phyloP scores from a whole-genome alignment of 2,329 filamentous ascomycete genomes.

The Reticulascus tulasneorum region DNA sequence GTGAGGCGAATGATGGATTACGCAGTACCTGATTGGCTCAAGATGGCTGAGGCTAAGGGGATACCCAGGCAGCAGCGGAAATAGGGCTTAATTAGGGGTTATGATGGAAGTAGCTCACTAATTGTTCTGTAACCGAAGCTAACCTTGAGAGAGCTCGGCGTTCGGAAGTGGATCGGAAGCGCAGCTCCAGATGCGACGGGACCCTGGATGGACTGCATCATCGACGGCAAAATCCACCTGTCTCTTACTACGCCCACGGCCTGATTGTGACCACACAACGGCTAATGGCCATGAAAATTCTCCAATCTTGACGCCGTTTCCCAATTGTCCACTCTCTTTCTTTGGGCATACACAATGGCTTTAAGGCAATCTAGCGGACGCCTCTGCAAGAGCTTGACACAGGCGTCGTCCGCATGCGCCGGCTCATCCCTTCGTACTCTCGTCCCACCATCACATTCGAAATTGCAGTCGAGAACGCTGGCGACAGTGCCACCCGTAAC shows the following conservation, averaged over 20 bases:
- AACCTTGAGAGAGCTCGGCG: too few species aligned
- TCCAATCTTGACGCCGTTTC: too few species aligned
- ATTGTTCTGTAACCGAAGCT: too few species aligned
- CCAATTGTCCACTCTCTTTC: not conserved
- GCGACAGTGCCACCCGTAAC: slow-evolving; percentile 75
- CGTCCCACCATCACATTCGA: slow-evolving; percentile 23
- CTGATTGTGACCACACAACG: too few species aligned
- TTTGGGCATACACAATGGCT: slow-evolving; percentile 30
- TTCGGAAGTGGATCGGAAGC: slow-evolving; percentile 2
- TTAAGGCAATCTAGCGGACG: slow-evolving; percentile 33
- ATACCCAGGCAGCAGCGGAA: slow-evolving; percentile 1
- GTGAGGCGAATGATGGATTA: slow-evolving; percentile 9
- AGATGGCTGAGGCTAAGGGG: accelerated
- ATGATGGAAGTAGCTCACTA: slow-evolving; percentile 5
- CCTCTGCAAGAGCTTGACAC: slow-evolving; percentile 27
- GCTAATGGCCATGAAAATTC: too few species aligned
- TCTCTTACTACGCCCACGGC: too few species aligned
- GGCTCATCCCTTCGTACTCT: slow-evolving; percentile 12
- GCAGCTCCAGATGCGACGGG: slow-evolving; percentile 8
- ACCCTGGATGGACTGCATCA: slow-evolving; percentile 14
- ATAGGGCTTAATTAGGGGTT: too few species aligned
- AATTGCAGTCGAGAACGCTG: slow-evolving; percentile 40
- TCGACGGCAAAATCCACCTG: slow-evolving; percentile 8
- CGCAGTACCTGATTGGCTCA: slow-evolving; percentile 7
- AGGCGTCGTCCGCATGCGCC: slow-evolving; percentile 14